Conservation (phyloP, 441 rosid species). For the Gossypium davidsonii region DNA sequence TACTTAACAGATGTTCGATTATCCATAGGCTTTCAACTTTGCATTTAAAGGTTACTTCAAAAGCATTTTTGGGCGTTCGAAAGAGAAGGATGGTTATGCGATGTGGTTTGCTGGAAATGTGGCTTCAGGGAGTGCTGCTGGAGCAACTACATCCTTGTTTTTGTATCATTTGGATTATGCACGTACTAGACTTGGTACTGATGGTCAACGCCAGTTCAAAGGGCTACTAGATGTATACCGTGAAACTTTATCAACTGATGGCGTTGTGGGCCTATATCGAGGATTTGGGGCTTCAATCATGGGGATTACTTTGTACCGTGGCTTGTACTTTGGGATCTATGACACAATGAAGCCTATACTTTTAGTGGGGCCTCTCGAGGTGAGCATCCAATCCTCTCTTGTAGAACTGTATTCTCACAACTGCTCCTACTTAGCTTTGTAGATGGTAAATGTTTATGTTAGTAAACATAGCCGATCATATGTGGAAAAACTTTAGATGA, state of each 20-base stretch:
- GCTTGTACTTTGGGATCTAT: slow-evolving; percentile 90
- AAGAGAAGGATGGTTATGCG: slow-evolving; percentile 73
- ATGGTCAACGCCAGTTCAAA: slow-evolving; percentile 66
- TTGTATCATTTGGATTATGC: slow-evolving; percentile 70
- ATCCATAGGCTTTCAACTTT: slow-evolving; percentile 88
- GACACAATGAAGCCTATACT: slow-evolving; percentile 79
- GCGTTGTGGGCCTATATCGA: slow-evolving; percentile 63
- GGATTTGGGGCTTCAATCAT: slow-evolving; percentile 87
- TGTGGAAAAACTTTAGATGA: no score
- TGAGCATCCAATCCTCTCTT: slow-evolving; percentile 16
- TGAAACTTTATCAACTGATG: slow-evolving; percentile 65
- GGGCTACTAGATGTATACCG: slow-evolving; percentile 78
- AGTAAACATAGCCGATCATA: neutral
- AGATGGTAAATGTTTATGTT: neutral
- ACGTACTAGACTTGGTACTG: slow-evolving; percentile 76
- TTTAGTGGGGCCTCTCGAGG: slow-evolving; percentile 84
- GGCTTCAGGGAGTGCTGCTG: slow-evolving; percentile 94
- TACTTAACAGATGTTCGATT: slow-evolving; percentile 52
- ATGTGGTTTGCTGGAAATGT: slow-evolving; percentile 67
- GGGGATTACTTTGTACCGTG: slow-evolving; percentile 83
- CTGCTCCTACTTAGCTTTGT: neutral
- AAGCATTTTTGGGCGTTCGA: slow-evolving; percentile 55
- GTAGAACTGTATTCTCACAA: neutral
- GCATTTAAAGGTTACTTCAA: slow-evolving; percentile 93
- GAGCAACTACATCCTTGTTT: slow-evolving; percentile 72